phyloP scores from a whole-genome alignment of 805 yeast genomes.

The Jamesozyma piceae region DNA sequence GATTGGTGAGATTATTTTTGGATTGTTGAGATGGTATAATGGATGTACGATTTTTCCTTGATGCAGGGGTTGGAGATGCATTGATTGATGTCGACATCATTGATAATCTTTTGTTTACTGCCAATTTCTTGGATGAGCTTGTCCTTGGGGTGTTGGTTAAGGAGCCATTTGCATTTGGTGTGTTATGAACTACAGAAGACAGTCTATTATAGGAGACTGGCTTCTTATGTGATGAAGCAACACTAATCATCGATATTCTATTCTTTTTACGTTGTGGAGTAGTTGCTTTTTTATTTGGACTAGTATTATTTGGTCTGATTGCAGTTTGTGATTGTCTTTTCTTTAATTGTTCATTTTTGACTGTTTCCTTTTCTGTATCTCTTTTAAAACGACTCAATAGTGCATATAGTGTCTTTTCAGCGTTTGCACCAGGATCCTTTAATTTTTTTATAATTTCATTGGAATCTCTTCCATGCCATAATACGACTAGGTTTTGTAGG shows the following conservation, averaged over 20 bases:
- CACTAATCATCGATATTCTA: conserved; percentile 37
- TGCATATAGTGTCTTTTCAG: conserved; percentile 77
- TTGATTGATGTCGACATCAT: conserved; percentile 19
- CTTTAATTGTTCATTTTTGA: conserved; percentile 31
- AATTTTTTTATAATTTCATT: conserved; percentile 44
- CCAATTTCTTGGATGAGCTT: conserved; percentile 12
- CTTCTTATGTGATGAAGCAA: conserved; percentile 41
- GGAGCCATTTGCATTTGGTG: conserved; percentile 14
- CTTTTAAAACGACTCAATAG: conserved; percentile 62
- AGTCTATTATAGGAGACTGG: conserved; percentile 38
- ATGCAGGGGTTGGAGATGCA: conserved; percentile 27
- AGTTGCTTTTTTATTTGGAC: conserved; percentile 10
- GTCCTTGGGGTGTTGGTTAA: conserved; percentile 14
- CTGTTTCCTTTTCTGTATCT: conserved; percentile 34
- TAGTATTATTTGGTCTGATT: conserved; percentile 3
- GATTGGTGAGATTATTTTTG: not conserved
- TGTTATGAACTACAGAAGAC: conserved; percentile 18
- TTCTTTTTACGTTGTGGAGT: conserved; percentile 30
- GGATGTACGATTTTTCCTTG: conserved; percentile 18
- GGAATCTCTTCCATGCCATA: conserved; percentile 71
- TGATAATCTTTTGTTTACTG: conserved; percentile 14
- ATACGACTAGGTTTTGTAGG: conserved; percentile 61
- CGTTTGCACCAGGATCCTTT: conserved; percentile 46
- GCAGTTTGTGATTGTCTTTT: conserved; percentile 31
- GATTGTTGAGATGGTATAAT: not conserved